These are phyloP conservation scores for Aspergillus versicolor DNA, from an alignment of 2,329 filamentous ascomycete genomes.

Conservation along the genomic window DNA sequence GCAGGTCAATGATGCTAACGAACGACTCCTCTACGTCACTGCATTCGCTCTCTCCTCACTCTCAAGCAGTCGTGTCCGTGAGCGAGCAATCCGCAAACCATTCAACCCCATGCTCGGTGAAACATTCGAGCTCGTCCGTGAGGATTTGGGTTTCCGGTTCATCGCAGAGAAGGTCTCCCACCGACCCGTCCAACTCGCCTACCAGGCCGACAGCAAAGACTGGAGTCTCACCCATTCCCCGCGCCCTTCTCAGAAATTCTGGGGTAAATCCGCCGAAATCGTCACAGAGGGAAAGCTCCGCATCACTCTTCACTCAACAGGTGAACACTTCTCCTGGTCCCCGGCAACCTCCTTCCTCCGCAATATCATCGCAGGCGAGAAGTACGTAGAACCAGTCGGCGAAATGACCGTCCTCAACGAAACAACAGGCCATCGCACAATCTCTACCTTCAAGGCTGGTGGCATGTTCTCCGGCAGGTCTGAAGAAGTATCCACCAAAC, in stretches of 20 bases:
- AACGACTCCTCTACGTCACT: constrained; percentile 79
- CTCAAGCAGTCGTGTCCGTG: constrained; percentile 77
- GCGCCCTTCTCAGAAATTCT: constrained; percentile 92
- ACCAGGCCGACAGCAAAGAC: constrained; percentile 80
- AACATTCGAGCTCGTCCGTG: constrained; percentile 87
- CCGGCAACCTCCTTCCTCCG: constrained; percentile 86
- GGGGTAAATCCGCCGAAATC: constrained; percentile 94
- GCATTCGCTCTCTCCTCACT: constrained; percentile 90
- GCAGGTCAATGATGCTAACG: constrained; percentile 54
- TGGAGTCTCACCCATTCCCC: constrained; percentile 91
- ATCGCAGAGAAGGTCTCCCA: constrained; percentile 96
- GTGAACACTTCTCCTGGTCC: constrained; percentile 86
- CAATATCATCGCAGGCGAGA: constrained; percentile 96
- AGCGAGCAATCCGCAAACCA: constrained; percentile 89
- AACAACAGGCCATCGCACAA: constrained; percentile 75
- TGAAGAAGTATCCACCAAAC: constrained; percentile 81
- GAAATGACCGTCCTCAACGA: constrained; percentile 86
- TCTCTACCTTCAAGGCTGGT: constrained; percentile 88
- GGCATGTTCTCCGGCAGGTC: constrained; percentile 96
- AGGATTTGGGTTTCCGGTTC: constrained; percentile 83
- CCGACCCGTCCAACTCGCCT: constrained; percentile 86
- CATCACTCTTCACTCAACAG: constrained; percentile 69
- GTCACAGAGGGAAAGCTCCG: constrained; percentile 87
- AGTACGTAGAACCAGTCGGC: constrained; percentile 93
- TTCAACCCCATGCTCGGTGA: constrained; percentile 97